These are phyloP conservation scores for Lepiota subincarnata DNA, from an alignment of 768 basidiomycete species.

Conservation along the genomic window DNA sequence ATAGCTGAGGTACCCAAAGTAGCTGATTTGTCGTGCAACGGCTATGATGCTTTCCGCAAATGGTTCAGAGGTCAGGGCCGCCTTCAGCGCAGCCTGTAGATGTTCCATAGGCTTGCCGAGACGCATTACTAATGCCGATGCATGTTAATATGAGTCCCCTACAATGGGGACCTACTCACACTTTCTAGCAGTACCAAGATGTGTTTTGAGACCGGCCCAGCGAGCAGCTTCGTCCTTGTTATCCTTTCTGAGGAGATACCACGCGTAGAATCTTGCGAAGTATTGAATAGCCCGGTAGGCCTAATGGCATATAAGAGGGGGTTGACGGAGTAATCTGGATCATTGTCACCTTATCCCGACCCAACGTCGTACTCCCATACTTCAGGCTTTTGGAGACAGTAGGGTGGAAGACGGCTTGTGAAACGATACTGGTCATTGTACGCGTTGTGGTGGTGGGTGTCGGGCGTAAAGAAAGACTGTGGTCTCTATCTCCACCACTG, in stretches of 20 bases:
- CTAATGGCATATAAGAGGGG: conserved; percentile 35
- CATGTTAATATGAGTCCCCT: not conserved
- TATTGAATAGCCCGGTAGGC: conserved; percentile 90
- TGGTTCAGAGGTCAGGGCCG: conserved; percentile 50
- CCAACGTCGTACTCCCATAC: conserved; percentile 75
- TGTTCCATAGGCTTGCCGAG: conserved; percentile 94
- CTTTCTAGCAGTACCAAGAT: conserved; percentile 83
- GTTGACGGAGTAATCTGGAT: not conserved
- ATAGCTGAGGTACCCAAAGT: conserved; percentile 82
- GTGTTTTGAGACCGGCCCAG: conserved; percentile 82
- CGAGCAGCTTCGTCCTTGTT: conserved; percentile 65
- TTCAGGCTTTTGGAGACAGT: conserved; percentile 70
- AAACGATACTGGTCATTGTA: conserved; percentile 50
- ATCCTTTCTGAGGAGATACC: conserved; percentile 69
- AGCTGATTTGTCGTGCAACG: conserved; percentile 79
- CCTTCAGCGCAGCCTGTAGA: conserved; percentile 82
- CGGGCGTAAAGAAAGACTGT: conserved; percentile 5
- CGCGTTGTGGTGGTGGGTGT: conserved; percentile 1
- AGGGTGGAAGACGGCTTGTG: conserved; percentile 85
- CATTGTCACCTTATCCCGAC: conserved; percentile 78
- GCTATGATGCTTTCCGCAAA: conserved; percentile 71
- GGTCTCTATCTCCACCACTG: conserved; percentile 13
- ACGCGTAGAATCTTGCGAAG: conserved; percentile 84
- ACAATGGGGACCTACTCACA: conserved; percentile 40
- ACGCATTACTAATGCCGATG: conserved; percentile 66